These are phyloP conservation scores for Acrasis kona DNA, from an alignment of 78 protist genomes.

Conservation along the genomic window DNA sequence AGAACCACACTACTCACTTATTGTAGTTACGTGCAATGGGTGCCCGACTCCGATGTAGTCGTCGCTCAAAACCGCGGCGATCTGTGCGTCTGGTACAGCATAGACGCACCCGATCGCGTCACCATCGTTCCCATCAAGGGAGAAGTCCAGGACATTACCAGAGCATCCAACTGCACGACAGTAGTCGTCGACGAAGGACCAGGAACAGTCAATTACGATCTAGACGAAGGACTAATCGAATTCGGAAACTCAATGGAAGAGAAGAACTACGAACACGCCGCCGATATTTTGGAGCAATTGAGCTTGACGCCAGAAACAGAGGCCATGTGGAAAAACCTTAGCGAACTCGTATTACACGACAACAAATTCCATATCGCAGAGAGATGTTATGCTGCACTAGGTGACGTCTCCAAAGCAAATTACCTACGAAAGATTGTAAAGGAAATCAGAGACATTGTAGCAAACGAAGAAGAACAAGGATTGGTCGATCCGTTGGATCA, in stretches of 20 bases:
- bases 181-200: constrained; percentile 75
- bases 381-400: constrained; percentile 65
- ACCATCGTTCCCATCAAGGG: constrained; percentile 66
- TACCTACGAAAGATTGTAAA: constrained; percentile 40
- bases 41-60: constrained; percentile 75
- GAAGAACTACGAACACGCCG: constrained; percentile 31
- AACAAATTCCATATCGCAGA: constrained; percentile 38
- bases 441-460: neutral
- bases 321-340: constrained; percentile 69
- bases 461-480: neutral
- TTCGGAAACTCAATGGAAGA: constrained; percentile 56
- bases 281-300: constrained; percentile 25
- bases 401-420: constrained; percentile 48
- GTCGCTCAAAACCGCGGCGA: constrained; percentile 66
- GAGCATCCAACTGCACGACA: constrained; percentile 54
- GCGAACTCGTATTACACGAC: constrained; percentile 24
- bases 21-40: constrained; percentile 79
- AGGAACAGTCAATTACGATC: constrained; percentile 29
- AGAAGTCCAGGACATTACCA: constrained; percentile 69
- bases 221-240: constrained; percentile 67
- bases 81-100: constrained; percentile 78
- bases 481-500: too few relatives aligned
- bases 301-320: constrained; percentile 39
- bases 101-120: constrained; percentile 52
- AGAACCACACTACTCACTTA: constrained; percentile 54